Percentiles rank a stretch among this genome's conserved stretches.
Conservation (phyloP, 2,329 filamentous ascomycete species). For the Colletotrichum sojae region DNA sequence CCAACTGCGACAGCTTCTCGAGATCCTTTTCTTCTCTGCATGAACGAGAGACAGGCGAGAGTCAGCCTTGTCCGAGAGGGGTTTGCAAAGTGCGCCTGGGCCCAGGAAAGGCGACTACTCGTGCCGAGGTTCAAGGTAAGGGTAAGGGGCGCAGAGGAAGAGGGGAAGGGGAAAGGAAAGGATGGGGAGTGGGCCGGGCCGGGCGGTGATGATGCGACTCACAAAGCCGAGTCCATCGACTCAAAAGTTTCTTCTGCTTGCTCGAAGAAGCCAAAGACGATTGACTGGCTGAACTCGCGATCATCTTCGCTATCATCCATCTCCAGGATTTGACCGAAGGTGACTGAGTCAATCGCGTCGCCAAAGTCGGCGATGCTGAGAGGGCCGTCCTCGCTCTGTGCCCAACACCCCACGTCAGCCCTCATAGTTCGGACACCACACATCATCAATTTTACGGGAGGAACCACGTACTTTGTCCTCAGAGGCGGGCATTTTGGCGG, state of each 20-base stretch:
- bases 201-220: slow-evolving; percentile 58
- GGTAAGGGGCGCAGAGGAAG: not conserved
- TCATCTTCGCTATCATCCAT: slow-evolving; percentile 95
- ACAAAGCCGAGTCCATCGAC: slow-evolving; percentile 89
- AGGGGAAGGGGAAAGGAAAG: slow-evolving; percentile 22
- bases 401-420: slow-evolving; percentile 31
- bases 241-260: slow-evolving; percentile 90
- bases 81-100: not conserved
- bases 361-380: slow-evolving; percentile 63
- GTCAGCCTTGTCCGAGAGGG: slow-evolving; percentile 29
- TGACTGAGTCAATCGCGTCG: slow-evolving; percentile 82
- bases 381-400: slow-evolving; percentile 44
- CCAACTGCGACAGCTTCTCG: slow-evolving; percentile 82
- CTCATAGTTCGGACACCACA: slow-evolving; percentile 41
- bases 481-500: slow-evolving; percentile 41
- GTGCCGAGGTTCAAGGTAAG: slow-evolving; percentile 8
- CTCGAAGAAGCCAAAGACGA: slow-evolving; percentile 93
- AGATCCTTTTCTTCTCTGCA: slow-evolving; percentile 78
- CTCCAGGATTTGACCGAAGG: slow-evolving; percentile 96
- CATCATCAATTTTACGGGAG: slow-evolving; percentile 25
- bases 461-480: slow-evolving; percentile 52
- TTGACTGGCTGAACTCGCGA: slow-evolving; percentile 87
- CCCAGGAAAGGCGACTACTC: slow-evolving; percentile 1
- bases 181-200: slow-evolving; percentile 26
- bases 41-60: slow-evolving; percentile 24